Evolutionary conservation across 768 basidiomycete species (phyloP).

Genomic region (Asterophora lycoperdoides): DNA sequence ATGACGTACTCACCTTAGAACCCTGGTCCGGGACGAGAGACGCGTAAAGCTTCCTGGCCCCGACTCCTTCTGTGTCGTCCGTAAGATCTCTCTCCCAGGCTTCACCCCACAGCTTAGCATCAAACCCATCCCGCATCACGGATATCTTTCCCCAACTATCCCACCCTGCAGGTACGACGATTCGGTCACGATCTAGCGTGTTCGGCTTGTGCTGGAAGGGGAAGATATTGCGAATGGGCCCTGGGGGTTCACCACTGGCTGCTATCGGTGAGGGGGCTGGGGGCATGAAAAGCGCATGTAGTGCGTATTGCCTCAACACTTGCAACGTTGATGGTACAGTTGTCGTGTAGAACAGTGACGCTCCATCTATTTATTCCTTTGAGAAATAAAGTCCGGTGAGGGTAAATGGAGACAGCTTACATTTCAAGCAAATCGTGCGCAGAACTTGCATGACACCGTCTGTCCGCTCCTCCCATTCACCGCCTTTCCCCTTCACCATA

Average conservation of each 20-base stretch:
- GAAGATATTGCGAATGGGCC: constrained; percentile 73
- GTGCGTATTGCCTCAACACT: constrained; percentile 74
- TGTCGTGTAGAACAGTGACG: constrained; percentile 88
- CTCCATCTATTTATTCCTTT: constrained; percentile 66
- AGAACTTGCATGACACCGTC: constrained; percentile 96
- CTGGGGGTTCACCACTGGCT: constrained; percentile 60
- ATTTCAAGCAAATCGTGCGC: constrained; percentile 87
- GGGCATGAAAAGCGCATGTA: constrained; percentile 76
- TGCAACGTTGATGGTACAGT: constrained; percentile 71
- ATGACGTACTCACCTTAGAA: constrained; percentile 49
- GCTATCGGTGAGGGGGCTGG: constrained; percentile 68
- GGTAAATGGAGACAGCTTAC: constrained; percentile 42
- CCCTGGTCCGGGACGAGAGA: constrained; percentile 74
- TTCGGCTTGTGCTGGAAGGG: constrained; percentile 87
- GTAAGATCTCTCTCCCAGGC: constrained; percentile 75
- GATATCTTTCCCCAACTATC: constrained; percentile 97
- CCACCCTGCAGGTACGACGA: constrained; percentile 95
- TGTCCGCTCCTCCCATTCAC: constrained; percentile 92
- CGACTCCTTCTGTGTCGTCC: constrained; percentile 45
- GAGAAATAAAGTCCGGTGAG: not conserved
- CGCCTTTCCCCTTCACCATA: constrained; percentile 89
- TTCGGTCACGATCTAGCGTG: constrained; percentile 86
- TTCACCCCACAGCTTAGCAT: constrained; percentile 73
- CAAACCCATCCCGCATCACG: constrained; percentile 88
- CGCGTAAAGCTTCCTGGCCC: constrained; percentile 65